Percentiles rank a stretch among this genome's conserved stretches.
These are phyloP conservation scores for Ailanthus altissimus DNA, from an alignment of 345 rosid species.

Conservation along the genomic window DNA sequence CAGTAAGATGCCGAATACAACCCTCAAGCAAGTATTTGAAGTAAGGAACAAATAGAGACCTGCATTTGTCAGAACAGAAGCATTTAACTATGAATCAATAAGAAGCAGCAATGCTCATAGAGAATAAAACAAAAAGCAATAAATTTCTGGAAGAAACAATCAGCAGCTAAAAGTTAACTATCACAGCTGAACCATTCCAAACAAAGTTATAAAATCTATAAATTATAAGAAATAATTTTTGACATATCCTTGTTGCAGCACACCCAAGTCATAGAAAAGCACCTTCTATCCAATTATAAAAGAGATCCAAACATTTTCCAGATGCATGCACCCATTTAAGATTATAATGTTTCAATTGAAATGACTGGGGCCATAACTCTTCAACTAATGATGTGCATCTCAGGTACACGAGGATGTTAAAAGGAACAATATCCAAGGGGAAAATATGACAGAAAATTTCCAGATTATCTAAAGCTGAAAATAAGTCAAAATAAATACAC, in stretches of 20 bases:
- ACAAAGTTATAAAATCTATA: neutral
- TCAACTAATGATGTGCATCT: neutral
- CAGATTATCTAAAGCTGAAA: conserved; percentile 1
- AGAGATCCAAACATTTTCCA: neutral
- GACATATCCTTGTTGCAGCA: neutral
- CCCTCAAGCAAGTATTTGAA: conserved; percentile 76
- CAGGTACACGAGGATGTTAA: neutral
- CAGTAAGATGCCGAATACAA: conserved; percentile 61
- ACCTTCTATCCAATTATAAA: neutral
- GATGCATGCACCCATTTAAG: neutral
- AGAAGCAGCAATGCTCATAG: neutral
- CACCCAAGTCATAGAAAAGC: neutral
- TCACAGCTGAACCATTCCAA: neutral
- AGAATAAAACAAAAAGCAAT: neutral
- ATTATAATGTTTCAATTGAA: neutral
- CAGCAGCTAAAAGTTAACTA: neutral
- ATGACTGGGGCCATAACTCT: neutral
- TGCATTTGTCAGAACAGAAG: conserved; percentile 35
- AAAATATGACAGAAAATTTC: neutral
- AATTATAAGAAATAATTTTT: neutral
- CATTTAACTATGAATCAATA: conserved; percentile 8
- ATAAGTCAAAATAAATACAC: neutral
- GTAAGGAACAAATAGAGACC: conserved; percentile 91
- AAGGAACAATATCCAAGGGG: neutral
- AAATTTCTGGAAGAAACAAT: neutral